Base-by-base conservation (phyloP, 257 asterid species). In the Ehretia macrophylla region DNA sequence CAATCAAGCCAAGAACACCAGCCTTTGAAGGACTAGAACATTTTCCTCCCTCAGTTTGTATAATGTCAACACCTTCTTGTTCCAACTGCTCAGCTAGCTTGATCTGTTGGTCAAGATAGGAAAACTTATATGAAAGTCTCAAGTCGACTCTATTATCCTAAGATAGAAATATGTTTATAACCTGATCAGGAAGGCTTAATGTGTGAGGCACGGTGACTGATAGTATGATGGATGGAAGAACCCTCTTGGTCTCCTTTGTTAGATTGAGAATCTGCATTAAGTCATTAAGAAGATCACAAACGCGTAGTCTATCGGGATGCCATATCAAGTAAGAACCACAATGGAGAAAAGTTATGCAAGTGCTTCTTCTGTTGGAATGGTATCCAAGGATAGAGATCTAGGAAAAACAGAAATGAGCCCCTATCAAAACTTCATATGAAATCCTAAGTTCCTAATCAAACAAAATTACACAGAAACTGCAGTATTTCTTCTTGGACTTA, bases 201-300 rank as follows among this genome's bases (percentile, higher is more conserved):
- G 90, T 87, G 69, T 90, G 97, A 54, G 97, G 97, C 55, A 90
- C 93, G 5, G 97, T 90, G 58, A 90, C 97, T 16, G 97, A 90
- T 21, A 90, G 74, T 13, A 75, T 55, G 40, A 90, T 27, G 0
- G 77, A 75, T 12, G 97, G 97, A 71, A 90, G 95, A 63, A 86
- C 64, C 77, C 69, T 74, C 74, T 55, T 79, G 5, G 96, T 86
- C 75, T 82, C 93, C 82, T 69, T 82, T 1, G 97, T 84, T 62
- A 86, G 65, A 62, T 60, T 69, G 47, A 90, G 77, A 46, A 90
- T 85, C 97, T 90, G 80, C 51, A 78, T 16, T 14, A 16, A 22
- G 32, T 14, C 38, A 68, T 38, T n/a, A 62, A 18, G 22, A 55
- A 16, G 40, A 22, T 17, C 2, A 61, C 21, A 46, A 58, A 47